Evolutionary conservation across 2,329 filamentous ascomycete genomes (phyloP).

Genomic region (Volutella citrinella): DNA sequence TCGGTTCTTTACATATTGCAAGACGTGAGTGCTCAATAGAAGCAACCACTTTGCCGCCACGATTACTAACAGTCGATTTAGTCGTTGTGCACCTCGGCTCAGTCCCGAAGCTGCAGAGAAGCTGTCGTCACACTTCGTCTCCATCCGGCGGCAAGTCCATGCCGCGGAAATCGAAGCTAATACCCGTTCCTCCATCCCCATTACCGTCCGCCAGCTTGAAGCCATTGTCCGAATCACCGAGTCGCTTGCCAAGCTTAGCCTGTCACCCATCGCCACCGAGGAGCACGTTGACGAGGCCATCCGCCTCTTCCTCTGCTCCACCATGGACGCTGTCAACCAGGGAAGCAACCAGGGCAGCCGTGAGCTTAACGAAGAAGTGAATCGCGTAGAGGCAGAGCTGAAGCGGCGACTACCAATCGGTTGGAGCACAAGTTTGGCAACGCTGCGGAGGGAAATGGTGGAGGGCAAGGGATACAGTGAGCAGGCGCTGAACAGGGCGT

Average conservation of each 20-base stretch:
- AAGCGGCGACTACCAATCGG: constrained; percentile 86
- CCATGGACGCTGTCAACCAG: constrained; percentile 96
- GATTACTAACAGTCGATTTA: constrained; percentile 38
- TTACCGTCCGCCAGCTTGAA: constrained; percentile 95
- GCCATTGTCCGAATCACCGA: constrained; percentile 97
- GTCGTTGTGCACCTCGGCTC: constrained; percentile 87
- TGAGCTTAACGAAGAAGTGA: constrained; percentile 87
- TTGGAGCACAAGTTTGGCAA: constrained; percentile 89
- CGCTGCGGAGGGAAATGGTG: constrained; percentile 84
- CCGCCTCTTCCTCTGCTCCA: constrained; percentile 89
- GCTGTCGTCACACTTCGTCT: constrained; percentile 94
- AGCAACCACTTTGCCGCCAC: too few species aligned
- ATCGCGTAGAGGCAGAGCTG: constrained; percentile 84
- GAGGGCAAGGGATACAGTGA: constrained; percentile 89
- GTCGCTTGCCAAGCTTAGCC: constrained; percentile 84
- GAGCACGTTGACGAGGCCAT: constrained; percentile 96
- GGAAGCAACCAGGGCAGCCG: constrained; percentile 79
- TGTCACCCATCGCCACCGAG: constrained; percentile 84
- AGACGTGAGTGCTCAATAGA: constrained; percentile 82
- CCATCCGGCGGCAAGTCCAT: constrained; percentile 91
- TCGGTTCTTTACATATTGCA: constrained; percentile 95
- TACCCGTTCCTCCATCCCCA: constrained; percentile 87
- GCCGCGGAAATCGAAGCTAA: constrained; percentile 87
- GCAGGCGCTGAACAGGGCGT: constrained; percentile 75
- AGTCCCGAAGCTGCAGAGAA: constrained; percentile 91